Conservation (phyloP, 2,329 filamentous ascomycete species). For the Mycosphaerella sp. region DNA sequence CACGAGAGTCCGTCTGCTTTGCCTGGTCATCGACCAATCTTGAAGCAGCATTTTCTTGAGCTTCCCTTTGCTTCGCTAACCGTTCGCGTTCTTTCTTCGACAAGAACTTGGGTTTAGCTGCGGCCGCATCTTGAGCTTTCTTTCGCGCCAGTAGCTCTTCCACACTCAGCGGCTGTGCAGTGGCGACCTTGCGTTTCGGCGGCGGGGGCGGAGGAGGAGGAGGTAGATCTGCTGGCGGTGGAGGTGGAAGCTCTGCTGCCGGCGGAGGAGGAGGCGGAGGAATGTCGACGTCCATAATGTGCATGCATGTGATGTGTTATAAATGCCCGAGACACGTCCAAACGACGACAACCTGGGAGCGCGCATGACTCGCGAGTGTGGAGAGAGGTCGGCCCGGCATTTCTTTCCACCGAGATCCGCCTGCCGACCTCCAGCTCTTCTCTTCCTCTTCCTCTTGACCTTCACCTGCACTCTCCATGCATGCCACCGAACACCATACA, state of each 20-base stretch:
- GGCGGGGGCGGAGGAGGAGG: background rate
- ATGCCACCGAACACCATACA: too few relatives aligned
- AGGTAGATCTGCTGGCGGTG: background rate
- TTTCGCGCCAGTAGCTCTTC: conserved; percentile 82
- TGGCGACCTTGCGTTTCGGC: conserved; percentile 46
- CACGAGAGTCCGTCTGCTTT: conserved; percentile 8
- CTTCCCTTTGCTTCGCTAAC: conserved; percentile 68
- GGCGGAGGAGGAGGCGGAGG: conserved; percentile 1
- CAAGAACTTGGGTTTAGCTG: conserved; percentile 81
- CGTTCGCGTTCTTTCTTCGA: conserved; percentile 76
- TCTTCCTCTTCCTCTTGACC: too few relatives aligned
- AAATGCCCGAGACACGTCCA: background rate
- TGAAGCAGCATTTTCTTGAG: conserved; percentile 59
- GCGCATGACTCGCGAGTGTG: background rate
- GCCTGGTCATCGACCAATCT: conserved; percentile 43
- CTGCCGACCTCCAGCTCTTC: too few relatives aligned
- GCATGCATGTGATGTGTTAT: background rate
- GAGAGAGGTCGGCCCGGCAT: too few relatives aligned
- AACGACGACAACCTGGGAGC: background rate
- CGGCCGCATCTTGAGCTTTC: conserved; percentile 75
- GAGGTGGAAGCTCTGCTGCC: background rate
- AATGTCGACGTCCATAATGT: background rate
- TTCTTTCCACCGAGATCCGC: too few relatives aligned
- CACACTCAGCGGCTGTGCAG: conserved; percentile 61
- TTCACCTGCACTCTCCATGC: too few relatives aligned